Percentiles rank a stretch among this genome's conserved stretches.
Conservation (phyloP, 2,329 filamentous ascomycete genomes). For the Colletotrichum orbiculare region DNA sequence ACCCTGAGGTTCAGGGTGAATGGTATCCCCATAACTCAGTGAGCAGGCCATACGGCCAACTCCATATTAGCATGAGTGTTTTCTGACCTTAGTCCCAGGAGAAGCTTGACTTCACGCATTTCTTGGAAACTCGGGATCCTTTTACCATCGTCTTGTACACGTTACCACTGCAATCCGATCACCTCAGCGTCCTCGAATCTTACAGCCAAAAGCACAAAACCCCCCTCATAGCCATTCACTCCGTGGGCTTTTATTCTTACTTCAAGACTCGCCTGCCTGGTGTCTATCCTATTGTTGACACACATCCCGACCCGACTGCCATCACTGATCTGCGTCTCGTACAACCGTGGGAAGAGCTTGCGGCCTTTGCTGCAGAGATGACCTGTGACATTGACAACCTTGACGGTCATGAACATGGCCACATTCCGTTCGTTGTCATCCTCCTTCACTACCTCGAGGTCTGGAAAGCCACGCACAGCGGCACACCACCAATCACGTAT, state of each 20-base stretch:
- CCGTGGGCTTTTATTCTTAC: conserved; percentile 90
- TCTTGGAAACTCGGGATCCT: conserved; percentile 53
- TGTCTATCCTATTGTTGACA: conserved; percentile 94
- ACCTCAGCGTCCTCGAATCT: conserved; percentile 56
- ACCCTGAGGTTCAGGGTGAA: conserved; percentile 88
- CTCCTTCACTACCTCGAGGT: conserved; percentile 83
- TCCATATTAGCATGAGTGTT: background rate
- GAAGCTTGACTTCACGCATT: conserved; percentile 49
- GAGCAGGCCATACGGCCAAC: conserved; percentile 41
- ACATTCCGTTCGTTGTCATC: conserved; percentile 87
- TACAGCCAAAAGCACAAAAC: conserved; percentile 68
- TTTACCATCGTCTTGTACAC: conserved; percentile 69
- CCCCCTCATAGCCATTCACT: conserved; percentile 85
- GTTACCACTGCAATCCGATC: conserved; percentile 58
- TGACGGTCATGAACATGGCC: conserved; percentile 85
- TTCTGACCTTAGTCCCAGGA: conserved; percentile 38
- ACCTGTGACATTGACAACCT: conserved; percentile 76
- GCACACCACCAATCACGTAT: conserved; percentile 77
- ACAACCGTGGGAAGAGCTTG: conserved; percentile 86
- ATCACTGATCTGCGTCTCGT: conserved; percentile 87
- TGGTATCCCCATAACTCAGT: conserved; percentile 68
- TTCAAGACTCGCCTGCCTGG: conserved; percentile 83
- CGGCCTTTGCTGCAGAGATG: conserved; percentile 72
- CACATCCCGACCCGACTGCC: conserved; percentile 88
- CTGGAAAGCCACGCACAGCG: conserved; percentile 80